phyloP scores from a whole-genome alignment of 1,284 basidiomycete species.

The Tilletia indica region DNA sequence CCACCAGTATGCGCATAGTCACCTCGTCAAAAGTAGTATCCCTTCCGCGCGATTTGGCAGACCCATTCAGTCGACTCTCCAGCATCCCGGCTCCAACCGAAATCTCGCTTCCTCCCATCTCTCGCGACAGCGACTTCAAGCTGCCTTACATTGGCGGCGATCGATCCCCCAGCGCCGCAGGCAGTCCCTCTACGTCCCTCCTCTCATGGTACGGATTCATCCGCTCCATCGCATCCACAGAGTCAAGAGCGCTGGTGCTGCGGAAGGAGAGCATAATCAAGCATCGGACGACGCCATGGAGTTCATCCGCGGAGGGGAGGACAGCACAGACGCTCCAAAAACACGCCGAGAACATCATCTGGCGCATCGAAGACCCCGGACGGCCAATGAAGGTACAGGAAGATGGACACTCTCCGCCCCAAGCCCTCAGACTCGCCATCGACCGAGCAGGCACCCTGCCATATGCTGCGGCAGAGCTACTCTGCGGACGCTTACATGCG shows the following conservation, averaged over 20 bases:
- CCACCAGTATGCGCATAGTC: not conserved
- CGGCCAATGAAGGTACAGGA: conserved; percentile 60
- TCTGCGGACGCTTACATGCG: conserved; percentile 18
- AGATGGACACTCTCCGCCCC: not conserved
- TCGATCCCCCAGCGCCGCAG: not conserved
- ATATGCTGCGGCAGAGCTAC: conserved; percentile 44
- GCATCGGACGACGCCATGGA: not conserved
- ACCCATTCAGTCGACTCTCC: not conserved
- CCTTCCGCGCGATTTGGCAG: not conserved
- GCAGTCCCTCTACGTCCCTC: not conserved
- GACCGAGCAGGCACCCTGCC: conserved; percentile 40
- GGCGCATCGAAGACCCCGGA: conserved; percentile 73
- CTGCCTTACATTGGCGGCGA: not conserved
- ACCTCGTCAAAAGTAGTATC: not conserved
- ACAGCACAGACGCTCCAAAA: not conserved
- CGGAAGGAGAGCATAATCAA: too few relatives aligned
- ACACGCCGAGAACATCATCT: conserved; percentile 25
- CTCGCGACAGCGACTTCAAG: not conserved
- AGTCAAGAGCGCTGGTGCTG: too few relatives aligned
- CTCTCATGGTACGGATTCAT: not conserved
- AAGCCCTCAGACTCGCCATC: not conserved
- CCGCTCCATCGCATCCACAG: not conserved
- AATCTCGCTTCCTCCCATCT: not conserved
- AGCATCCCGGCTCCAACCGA: not conserved
- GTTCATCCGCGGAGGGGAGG: not conserved